A percentile compares a stretch with the other conserved stretches of the same genome.
Conservation (phyloP, 2,329 filamentous ascomycete species). For the Alternaria arbusti region DNA sequence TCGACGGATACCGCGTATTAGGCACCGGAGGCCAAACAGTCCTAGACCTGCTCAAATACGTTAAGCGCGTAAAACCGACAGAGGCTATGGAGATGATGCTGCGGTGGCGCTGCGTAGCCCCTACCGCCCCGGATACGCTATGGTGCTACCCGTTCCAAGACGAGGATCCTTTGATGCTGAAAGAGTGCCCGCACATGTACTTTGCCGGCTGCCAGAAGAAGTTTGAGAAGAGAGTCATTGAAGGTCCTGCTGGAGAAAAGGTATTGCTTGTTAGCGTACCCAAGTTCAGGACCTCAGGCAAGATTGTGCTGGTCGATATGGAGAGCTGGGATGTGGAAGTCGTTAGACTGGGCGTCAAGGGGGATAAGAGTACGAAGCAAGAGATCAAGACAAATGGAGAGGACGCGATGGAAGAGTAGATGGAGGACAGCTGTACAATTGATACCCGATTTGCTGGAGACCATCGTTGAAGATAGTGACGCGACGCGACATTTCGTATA, state of each 20-base stretch:
- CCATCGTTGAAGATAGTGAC: neutral
- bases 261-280: slow-evolving; percentile 85
- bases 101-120: slow-evolving; percentile 87
- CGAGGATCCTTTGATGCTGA: slow-evolving; percentile 87
- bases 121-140: slow-evolving; percentile 93
- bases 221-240: slow-evolving; percentile 75
- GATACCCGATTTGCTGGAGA: slow-evolving; percentile 3
- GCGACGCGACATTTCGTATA: neutral
- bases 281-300: slow-evolving; percentile 76
- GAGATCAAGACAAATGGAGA: neutral
- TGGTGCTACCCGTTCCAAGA: slow-evolving; percentile 98
- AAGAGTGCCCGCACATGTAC: slow-evolving; percentile 86
- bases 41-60: slow-evolving; percentile 91
- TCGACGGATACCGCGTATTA: slow-evolving; percentile 88
- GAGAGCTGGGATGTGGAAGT: slow-evolving; percentile 82
- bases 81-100: slow-evolving; percentile 95
- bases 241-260: slow-evolving; percentile 68
- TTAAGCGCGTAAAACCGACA: slow-evolving; percentile 76
- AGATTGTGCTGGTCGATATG: slow-evolving; percentile 82
- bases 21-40: slow-evolving; percentile 92
- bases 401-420: neutral
- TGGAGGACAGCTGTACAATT: neutral
- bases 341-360: slow-evolving; percentile 50
- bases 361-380: neutral
- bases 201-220: slow-evolving; percentile 84